These are phyloP conservation scores for Aspergillus tanneri DNA, from an alignment of 2,329 filamentous ascomycete genomes.

Conservation along the genomic window DNA sequence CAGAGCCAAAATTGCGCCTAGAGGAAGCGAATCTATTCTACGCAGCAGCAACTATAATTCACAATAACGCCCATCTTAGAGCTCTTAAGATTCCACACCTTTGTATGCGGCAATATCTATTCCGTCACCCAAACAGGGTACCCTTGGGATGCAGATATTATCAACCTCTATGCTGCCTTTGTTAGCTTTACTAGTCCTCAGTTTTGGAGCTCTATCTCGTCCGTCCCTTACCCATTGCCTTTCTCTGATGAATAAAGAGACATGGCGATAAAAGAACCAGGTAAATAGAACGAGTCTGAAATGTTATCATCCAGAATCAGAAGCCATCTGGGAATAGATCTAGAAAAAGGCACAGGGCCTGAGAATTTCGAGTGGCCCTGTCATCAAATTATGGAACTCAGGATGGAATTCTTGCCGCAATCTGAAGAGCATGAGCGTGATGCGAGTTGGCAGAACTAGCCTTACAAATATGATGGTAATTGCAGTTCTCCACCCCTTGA, in stretches of 20 bases:
- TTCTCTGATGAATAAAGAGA: slow-evolving; percentile 24
- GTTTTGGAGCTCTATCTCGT: slow-evolving; percentile 42
- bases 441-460: slow-evolving; percentile 28
- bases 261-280: slow-evolving; percentile 21
- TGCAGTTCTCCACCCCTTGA: slow-evolving; percentile 5
- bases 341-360: slow-evolving; percentile 27
- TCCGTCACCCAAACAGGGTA: slow-evolving; percentile 27
- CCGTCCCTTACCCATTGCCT: slow-evolving; percentile 20
- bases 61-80: slow-evolving; percentile 24
- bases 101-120: slow-evolving; percentile 28
- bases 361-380: slow-evolving; percentile 25
- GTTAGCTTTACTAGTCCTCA: slow-evolving; percentile 23
- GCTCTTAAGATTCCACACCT: slow-evolving; percentile 24
- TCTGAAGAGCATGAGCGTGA: slow-evolving; percentile 19
- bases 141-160: slow-evolving; percentile 30
- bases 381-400: slow-evolving; percentile 20
- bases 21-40: slow-evolving; percentile 33
- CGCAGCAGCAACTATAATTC: slow-evolving; percentile 27
- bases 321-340: slow-evolving; percentile 24
- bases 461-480: slow-evolving; percentile 27
- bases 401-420: slow-evolving; percentile 26
- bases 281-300: slow-evolving; percentile 29
- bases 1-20: slow-evolving; percentile 20
- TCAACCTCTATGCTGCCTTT: slow-evolving; percentile 28
- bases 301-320: slow-evolving; percentile 21